These are phyloP conservation scores for Rhizoctonia solani DNA, from an alignment of 1,284 basidiomycete genomes.

Conservation along the genomic window DNA sequence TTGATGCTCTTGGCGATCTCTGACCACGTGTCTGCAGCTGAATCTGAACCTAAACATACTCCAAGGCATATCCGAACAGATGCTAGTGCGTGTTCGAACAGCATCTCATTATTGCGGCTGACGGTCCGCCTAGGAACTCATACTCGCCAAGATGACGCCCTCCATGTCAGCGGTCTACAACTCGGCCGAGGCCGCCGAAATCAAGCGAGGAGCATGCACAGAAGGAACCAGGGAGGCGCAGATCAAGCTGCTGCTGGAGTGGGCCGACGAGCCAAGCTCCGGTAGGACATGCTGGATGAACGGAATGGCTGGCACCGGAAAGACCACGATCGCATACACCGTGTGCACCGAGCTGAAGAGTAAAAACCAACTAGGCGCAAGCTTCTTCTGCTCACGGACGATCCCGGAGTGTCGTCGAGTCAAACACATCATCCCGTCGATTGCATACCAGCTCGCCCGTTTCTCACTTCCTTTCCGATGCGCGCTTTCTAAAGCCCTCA, in stretches of 20 bases:
- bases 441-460: not conserved
- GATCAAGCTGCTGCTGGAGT: not conserved
- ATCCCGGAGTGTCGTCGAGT: not conserved
- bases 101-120: not conserved
- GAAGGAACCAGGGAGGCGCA: not conserved
- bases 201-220: not conserved
- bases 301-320: too few species aligned
- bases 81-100: not conserved
- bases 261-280: not conserved
- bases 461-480: not conserved
- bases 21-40: too few species aligned
- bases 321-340: not conserved
- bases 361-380: not conserved
- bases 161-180: not conserved
- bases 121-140: not conserved
- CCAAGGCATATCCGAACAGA: not conserved
- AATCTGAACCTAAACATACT: too few species aligned
- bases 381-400: not conserved
- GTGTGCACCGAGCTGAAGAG: not conserved
- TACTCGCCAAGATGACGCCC: not conserved
- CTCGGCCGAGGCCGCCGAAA: not conserved
- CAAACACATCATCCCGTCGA: not conserved
- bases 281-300: not conserved
- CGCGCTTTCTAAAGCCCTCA: not conserved
- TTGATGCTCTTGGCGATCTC: too few species aligned